Evolutionary conservation across 1,139 yeast species (phyloP).

Genomic region (Pichia sp.): DNA sequence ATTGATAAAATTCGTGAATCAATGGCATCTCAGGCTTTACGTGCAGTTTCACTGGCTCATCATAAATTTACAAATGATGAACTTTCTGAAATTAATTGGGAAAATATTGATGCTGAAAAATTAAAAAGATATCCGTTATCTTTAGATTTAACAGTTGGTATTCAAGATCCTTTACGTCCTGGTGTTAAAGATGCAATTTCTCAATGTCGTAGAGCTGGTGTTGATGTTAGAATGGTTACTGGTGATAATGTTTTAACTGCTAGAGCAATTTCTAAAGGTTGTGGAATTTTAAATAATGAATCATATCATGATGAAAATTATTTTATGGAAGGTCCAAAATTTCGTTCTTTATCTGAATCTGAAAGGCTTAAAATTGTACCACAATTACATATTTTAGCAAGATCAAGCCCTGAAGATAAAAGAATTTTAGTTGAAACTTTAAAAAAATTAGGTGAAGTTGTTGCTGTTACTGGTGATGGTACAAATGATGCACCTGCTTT

Average conservation of each 20-base stretch:
- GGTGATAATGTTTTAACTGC: slow-evolving; percentile 93
- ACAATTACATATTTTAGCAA: slow-evolving; percentile 72
- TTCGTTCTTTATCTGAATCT: slow-evolving; percentile 57
- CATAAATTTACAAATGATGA: slow-evolving; percentile 47
- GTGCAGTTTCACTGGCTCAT: slow-evolving; percentile 83
- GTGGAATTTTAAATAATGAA: slow-evolving; percentile 64
- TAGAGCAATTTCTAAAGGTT: slow-evolving; percentile 76
- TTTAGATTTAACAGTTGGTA: slow-evolving; percentile 76
- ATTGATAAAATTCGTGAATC: slow-evolving; percentile 45
- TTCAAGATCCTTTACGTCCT: slow-evolving; percentile 86
- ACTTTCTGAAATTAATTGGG: slow-evolving; percentile 38
- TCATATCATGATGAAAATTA: slow-evolving; percentile 48
- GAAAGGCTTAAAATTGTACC: slow-evolving; percentile 63
- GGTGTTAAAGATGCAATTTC: slow-evolving; percentile 88
- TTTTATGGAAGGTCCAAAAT: slow-evolving; percentile 90
- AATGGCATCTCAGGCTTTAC: slow-evolving; percentile 70
- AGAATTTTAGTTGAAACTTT: slow-evolving; percentile 79
- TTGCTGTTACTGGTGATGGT: slow-evolving; percentile 98
- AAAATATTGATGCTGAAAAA: slow-evolving; percentile 5
- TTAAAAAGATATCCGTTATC: slow-evolving; percentile 31
- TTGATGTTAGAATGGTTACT: slow-evolving; percentile 92
- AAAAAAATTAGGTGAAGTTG: slow-evolving; percentile 79
- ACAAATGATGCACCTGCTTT: slow-evolving; percentile 95
- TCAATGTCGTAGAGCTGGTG: slow-evolving; percentile 86
- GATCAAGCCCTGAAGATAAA: slow-evolving; percentile 95